Conservation (phyloP, 176 grass and related monocot species). For the Cenchrus purpureus region DNA sequence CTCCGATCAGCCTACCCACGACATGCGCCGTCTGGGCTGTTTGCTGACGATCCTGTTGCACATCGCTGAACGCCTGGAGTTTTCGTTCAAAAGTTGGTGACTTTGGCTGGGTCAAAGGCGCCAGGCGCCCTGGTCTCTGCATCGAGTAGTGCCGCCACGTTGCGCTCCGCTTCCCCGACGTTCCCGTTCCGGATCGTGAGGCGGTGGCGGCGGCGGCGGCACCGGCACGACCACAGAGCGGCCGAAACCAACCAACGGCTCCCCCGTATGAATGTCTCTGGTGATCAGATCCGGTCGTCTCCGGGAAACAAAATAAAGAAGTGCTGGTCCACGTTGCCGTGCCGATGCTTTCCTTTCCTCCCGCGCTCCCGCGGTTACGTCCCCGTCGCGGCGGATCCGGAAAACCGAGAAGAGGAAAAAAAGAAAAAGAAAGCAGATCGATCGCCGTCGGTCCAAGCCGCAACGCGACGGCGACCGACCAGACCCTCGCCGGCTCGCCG, state of each 20-base stretch:
- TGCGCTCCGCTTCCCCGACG: too few species aligned
- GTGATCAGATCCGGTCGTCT: too few species aligned
- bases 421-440: background rate
- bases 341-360: background rate
- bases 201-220: background rate
- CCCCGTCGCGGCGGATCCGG: background rate
- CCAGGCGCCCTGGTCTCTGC: background rate
- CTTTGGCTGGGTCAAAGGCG: constrained; percentile 17
- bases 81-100: background rate
- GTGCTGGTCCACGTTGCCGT: constrained; percentile 19
- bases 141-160: constrained; percentile 23
- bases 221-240: too few species aligned
- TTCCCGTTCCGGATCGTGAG: constrained; percentile 24
- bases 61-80: background rate
- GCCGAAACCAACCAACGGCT: too few species aligned
- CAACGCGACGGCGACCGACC: constrained; percentile 27
- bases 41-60: too few species aligned
- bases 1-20: too few species aligned
- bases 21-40: too few species aligned
- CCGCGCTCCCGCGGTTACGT: background rate
- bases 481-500: constrained; percentile 1
- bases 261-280: too few species aligned
- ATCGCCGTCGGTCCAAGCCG: background rate
- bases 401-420: background rate
- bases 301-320: background rate